phyloP scores from a whole-genome alignment of 805 yeast species.

The Candida incommunis region DNA sequence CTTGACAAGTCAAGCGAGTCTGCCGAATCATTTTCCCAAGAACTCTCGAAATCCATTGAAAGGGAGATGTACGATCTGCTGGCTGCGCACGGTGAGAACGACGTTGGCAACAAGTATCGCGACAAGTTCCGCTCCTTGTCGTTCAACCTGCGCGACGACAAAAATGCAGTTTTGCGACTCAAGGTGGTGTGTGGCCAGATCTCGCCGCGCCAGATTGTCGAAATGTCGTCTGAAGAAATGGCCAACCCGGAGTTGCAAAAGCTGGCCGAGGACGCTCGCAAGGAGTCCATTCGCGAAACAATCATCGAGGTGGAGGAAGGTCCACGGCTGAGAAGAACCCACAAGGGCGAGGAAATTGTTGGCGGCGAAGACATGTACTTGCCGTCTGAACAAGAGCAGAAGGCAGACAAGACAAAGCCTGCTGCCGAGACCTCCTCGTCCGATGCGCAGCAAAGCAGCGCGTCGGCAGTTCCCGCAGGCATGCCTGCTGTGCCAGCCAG shows the following conservation, averaged over 20 bases:
- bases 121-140: constrained; percentile 54
- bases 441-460: constrained; percentile 1
- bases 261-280: constrained; percentile 57
- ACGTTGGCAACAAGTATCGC: constrained; percentile 36
- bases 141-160: constrained; percentile 43
- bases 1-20: constrained; percentile 6
- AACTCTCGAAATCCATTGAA: constrained; percentile 39
- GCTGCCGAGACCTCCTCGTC: constrained; percentile 9
- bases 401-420: constrained; percentile 4
- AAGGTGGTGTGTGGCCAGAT: constrained; percentile 43
- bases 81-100: constrained; percentile 18
- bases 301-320: constrained; percentile 46
- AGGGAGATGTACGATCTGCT: constrained; percentile 29
- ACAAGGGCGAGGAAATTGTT: constrained; percentile 76
- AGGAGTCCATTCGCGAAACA: constrained; percentile 52
- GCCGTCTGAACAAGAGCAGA: constrained; percentile 1
- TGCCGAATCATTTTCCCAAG: background rate
- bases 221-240: constrained; percentile 59
- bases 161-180: constrained; percentile 40
- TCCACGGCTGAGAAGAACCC: constrained; percentile 65
- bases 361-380: constrained; percentile 34
- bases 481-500: background rate
- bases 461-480: background rate
- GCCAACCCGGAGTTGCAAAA: constrained; percentile 59
- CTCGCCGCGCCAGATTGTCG: constrained; percentile 43